Evolutionary conservation across 768 basidiomycete genomes (phyloP), one percentile per base, ranked within the genome.

Genomic region (Leccinum truebloodii): DNA sequence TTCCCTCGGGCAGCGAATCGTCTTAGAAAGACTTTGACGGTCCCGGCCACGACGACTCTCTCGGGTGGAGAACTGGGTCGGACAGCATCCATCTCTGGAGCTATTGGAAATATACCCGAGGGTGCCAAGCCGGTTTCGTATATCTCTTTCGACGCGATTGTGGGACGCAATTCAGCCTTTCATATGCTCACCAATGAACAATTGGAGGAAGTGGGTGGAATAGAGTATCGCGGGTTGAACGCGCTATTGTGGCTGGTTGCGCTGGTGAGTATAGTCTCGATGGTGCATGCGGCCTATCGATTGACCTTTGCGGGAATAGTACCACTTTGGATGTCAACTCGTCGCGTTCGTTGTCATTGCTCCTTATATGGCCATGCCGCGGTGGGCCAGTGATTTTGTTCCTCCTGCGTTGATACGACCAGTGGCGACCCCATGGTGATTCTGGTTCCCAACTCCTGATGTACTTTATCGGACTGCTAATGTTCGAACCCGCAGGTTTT

Each of bases 171-270:
- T 70, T 93, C 90, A 3, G 76, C 77, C 3, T 92, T 92, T 64
- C 81, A 83, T 39, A 77, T 73, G 64, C 75, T 96, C 56, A 91
- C 87, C 0, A 80, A 83, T 20, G 92, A 94, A 52, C 90, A 98
- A 68, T 77, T 92, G 65, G 94, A 96, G 65, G 94, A 97, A 72
- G 77, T 98, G 5, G 95, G 95, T 4, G 95, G 96, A 20, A 89
- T 97, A 7, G 96, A 99, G 72, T 98, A 92, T 69, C 83, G 94
- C 10, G 91, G 90, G 13, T 76, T 97, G 63, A 88, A 87, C 49
- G 84, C 88, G 3, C 73, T 97, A 54, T 77, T 94, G 10, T 95
- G 91, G 89, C 83, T 95, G 58, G 85, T 96, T 39, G 82, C 82
- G 12, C 71, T 76, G 35, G 94, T 95, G 70, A 68, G 90, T 80